Base-by-base conservation (phyloP, 805 yeast species). In the Metschnikowia santaceciliae region DNA sequence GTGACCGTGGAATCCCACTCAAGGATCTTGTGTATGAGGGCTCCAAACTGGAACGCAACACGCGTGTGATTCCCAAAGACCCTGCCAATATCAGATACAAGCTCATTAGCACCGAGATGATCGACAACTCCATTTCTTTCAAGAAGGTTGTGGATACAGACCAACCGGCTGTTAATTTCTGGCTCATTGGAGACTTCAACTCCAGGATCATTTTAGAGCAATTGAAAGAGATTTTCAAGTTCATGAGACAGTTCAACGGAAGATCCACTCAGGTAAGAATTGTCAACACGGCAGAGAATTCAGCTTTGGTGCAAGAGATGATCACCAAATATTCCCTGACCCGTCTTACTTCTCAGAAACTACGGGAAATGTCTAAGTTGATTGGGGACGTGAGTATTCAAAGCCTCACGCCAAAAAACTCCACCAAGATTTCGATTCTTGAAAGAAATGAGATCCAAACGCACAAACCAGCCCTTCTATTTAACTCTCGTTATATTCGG, bases 131-230 rank as follows among this genome's bases (percentile, higher is more conserved):
- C 1, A 32, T 52, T 4, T 37, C 56, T 0, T 66, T 72, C 44
- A 47, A 38, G 35, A 45, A 39, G 20, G 17, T 60, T 3, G 57
- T 54, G 13, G 35, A 44, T n/a, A 45, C 55, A 13, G 45, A 45
- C 13, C 61, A 61, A 4, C 62, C 78, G 3, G 86, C 92, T 0
- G 78, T 63, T 3, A 60, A 69, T 0, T 61, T 83, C 7, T 82
- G 89, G 66, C 56, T 86, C 10, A 71, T 83, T 47, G 94, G 88
- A 35, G 80, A 83, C 58, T 76, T 84, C 50, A 66, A 70, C 26
- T 59, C 72, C 2, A 32, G 55, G 2, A 42, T 60, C 4, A 68
- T 78, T 6, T 57, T 77, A 30, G 53, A 66, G 4, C 88, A 85
- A 61, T 59, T 86, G 8, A 47, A 64, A 19, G 69, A 69, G 32